These are phyloP conservation scores for Ballota nigra DNA, from an alignment of 257 asterid genomes.

Conservation along the genomic window DNA sequence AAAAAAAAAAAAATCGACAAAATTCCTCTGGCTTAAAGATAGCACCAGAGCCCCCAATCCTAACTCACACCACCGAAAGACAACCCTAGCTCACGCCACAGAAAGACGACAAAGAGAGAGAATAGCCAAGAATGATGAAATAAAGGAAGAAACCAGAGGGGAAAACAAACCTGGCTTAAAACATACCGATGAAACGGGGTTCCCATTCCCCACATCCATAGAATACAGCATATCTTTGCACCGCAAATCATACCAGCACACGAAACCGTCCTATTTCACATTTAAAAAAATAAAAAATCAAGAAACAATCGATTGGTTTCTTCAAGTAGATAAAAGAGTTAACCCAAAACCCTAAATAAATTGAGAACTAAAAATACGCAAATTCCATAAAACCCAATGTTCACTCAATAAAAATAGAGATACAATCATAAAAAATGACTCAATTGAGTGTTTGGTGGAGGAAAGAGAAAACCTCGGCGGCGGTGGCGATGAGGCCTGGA, in stretches of 20 bases:
- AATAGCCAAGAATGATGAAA: background rate
- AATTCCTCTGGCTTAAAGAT: no score
- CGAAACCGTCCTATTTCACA: slow-evolving; percentile 58
- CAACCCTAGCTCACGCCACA: background rate
- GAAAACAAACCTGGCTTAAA: slow-evolving; percentile 67
- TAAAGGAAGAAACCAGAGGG: slow-evolving; percentile 3
- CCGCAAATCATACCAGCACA: slow-evolving; percentile 87
- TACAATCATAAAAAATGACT: background rate
- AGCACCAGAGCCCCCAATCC: background rate
- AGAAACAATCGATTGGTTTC: background rate
- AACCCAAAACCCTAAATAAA: background rate
- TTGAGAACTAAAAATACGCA: no score
- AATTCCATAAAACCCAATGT: background rate
- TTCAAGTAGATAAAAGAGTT: background rate
- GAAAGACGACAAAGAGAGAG: background rate
- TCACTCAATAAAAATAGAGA: background rate
- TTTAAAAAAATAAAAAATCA: background rate
- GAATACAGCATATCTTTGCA: slow-evolving; percentile 66
- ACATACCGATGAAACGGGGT: slow-evolving; percentile 72
- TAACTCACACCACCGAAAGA: background rate
- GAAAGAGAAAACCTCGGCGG: slow-evolving; percentile 59
- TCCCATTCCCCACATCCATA: slow-evolving; percentile 62
- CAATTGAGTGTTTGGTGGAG: background rate
- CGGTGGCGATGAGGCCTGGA: slow-evolving; percentile 77
- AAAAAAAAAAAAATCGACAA: background rate